These are phyloP conservation scores for Crassisporium funariophilum DNA, from an alignment of 768 basidiomycete species.

Conservation along the genomic window DNA sequence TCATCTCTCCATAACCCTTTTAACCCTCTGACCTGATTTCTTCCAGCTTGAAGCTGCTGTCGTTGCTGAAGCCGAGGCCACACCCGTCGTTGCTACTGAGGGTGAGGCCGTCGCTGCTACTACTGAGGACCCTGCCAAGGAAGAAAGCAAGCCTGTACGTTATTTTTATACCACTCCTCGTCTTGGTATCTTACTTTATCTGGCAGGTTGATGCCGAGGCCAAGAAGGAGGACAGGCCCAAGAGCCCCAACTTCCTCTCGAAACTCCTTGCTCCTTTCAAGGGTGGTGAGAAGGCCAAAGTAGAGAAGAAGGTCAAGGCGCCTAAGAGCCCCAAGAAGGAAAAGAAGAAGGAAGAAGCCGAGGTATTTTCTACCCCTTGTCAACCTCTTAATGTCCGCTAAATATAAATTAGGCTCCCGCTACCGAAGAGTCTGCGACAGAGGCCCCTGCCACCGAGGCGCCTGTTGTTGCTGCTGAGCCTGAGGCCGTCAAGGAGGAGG, in stretches of 20 bases:
- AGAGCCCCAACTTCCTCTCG: slow-evolving; percentile 75
- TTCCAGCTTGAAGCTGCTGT: slow-evolving; percentile 1
- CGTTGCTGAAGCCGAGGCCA: slow-evolving; percentile 32
- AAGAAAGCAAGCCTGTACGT: slow-evolving; percentile 46
- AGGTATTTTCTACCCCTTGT: slow-evolving; percentile 39
- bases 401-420: slow-evolving; percentile 26
- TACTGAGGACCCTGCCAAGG: slow-evolving; percentile 36
- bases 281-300: slow-evolving; percentile 41
- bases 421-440: slow-evolving; percentile 50
- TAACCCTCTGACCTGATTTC: background rate
- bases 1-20: slow-evolving; percentile 11
- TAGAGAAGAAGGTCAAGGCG: slow-evolving; percentile 60
- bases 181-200: slow-evolving; percentile 9
- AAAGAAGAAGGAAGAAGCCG: slow-evolving; percentile 76
- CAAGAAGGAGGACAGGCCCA: slow-evolving; percentile 81
- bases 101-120: slow-evolving; percentile 30
- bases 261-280: slow-evolving; percentile 85
- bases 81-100: slow-evolving; percentile 36
- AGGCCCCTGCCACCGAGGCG: slow-evolving; percentile 40
- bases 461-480: slow-evolving; percentile 53
- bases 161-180: slow-evolving; percentile 2
- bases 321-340: slow-evolving; percentile 82
- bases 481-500: slow-evolving; percentile 73
- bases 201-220: slow-evolving; percentile 52
- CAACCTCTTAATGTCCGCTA: slow-evolving; percentile 1